These are phyloP conservation scores for Scleromitrula shiraiana DNA, from an alignment of 2,329 filamentous ascomycete species.

Conservation along the genomic window DNA sequence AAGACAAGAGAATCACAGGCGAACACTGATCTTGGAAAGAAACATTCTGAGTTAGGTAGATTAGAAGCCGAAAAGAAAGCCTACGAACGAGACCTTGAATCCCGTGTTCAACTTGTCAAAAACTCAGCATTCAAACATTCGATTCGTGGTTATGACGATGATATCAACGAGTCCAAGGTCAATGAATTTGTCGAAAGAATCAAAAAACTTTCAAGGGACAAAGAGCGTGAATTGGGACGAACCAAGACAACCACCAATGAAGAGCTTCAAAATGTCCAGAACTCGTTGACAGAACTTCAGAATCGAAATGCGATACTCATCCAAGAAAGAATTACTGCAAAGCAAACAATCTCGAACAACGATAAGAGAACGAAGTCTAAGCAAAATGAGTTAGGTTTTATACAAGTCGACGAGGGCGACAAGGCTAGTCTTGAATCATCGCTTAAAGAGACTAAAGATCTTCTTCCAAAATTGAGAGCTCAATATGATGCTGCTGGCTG, in stretches of 20 bases:
- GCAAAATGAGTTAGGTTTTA: slow-evolving; percentile 61
- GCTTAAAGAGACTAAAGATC: slow-evolving; percentile 58
- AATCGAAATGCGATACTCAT: slow-evolving; percentile 63
- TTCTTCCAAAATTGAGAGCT: slow-evolving; percentile 53
- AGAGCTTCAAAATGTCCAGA: slow-evolving; percentile 68
- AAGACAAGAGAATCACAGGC: slow-evolving; percentile 39
- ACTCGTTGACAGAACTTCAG: slow-evolving; percentile 63
- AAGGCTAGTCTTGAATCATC: slow-evolving; percentile 70
- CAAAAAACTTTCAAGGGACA: slow-evolving; percentile 66
- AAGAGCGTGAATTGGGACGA: slow-evolving; percentile 69
- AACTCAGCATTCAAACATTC: slow-evolving; percentile 68
- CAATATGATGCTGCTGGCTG: slow-evolving; percentile 56
- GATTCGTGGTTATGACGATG: slow-evolving; percentile 77
- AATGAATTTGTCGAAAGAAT: slow-evolving; percentile 71
- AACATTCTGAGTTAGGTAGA: slow-evolving; percentile 62
- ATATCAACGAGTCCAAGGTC: slow-evolving; percentile 66
- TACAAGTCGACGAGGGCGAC: slow-evolving; percentile 78
- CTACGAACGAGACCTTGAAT: slow-evolving; percentile 70
- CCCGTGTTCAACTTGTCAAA: slow-evolving; percentile 66
- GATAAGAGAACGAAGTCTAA: slow-evolving; percentile 60
- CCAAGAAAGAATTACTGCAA: slow-evolving; percentile 67
- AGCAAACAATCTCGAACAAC: slow-evolving; percentile 63
- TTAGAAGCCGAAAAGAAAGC: slow-evolving; percentile 80
- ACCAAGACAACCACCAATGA: slow-evolving; percentile 63
- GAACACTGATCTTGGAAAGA: slow-evolving; percentile 41